Evolutionary conservation across 2,329 filamentous ascomycete genomes (phyloP).

Genomic region (Pseudogymnoascus sp.): DNA sequence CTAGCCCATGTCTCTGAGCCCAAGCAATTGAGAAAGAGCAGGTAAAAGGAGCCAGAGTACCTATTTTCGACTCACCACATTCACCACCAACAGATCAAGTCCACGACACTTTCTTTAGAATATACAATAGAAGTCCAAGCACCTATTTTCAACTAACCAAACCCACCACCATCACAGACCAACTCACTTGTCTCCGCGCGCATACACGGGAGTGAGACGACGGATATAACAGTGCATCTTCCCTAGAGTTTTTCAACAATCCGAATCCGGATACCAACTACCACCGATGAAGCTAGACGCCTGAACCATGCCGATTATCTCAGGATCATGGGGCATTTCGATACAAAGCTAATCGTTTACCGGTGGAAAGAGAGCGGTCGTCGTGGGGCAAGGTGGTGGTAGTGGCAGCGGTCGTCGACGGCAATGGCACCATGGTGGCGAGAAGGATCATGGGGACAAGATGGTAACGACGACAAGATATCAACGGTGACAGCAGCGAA

Average conservation of each 20-base stretch:
- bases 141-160: neutral
- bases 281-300: neutral
- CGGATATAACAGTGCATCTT: neutral
- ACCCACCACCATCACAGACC: neutral
- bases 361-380: neutral
- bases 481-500: too few species aligned
- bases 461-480: neutral
- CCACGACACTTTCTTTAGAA: neutral
- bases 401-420: neutral
- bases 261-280: neutral
- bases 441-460: neutral
- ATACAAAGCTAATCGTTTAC: neutral
- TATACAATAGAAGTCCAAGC: neutral
- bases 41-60: neutral
- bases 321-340: neutral
- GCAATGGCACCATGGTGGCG: neutral
- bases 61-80: neutral
- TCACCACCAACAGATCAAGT: neutral
- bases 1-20: conserved; percentile 14
- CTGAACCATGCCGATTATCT: neutral
- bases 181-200: neutral
- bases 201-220: neutral
- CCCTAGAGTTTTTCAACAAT: neutral
- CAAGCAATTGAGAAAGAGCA: neutral
- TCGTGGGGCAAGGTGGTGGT: neutral